A percentile compares a stretch with the other conserved stretches of the same genome.
These are phyloP conservation scores for Coffea canephora DNA, from an alignment of 257 asterid genomes.

Conservation along the genomic window DNA sequence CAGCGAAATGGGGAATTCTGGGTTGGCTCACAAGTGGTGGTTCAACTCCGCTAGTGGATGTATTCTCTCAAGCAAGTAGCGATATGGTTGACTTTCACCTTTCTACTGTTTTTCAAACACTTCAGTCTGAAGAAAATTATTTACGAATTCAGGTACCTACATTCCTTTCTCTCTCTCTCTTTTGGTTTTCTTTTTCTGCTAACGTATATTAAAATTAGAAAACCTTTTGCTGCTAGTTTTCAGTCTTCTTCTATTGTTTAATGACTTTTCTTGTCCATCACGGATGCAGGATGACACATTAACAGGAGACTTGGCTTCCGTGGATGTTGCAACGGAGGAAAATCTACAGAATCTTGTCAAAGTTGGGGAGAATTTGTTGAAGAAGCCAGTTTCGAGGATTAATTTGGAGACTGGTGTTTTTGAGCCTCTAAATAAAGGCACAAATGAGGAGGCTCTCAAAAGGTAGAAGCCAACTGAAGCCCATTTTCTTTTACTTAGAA, in stretches of 20 bases:
- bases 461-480: slow-evolving; percentile 9
- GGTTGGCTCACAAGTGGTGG: slow-evolving; percentile 35
- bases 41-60: slow-evolving; percentile 39
- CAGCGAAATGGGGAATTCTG: slow-evolving; percentile 20
- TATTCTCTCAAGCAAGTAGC: slow-evolving; percentile 37
- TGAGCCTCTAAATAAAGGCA: slow-evolving; percentile 27
- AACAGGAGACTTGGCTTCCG: slow-evolving; percentile 32
- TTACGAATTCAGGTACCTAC: slow-evolving; percentile 14
- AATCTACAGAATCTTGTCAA: slow-evolving; percentile 37
- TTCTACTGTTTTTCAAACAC: slow-evolving; percentile 39
- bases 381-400: slow-evolving; percentile 43
- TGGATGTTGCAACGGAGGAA: slow-evolving; percentile 41
- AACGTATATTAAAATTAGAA: not conserved
- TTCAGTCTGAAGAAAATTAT: slow-evolving; percentile 14
- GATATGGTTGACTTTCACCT: slow-evolving; percentile 51
- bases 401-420: slow-evolving; percentile 33
- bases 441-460: slow-evolving; percentile 37
- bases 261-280: not conserved
- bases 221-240: not conserved
- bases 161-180: not conserved
- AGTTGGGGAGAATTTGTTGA: slow-evolving; percentile 34
- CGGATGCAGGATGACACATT: slow-evolving; percentile 34
- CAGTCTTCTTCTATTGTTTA: not conserved
- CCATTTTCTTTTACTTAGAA: not conserved
- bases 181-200: not conserved